These are phyloP conservation scores for Backusella sp. DNA, from an alignment of 192 early-diverging fungal species.

Conservation along the genomic window DNA sequence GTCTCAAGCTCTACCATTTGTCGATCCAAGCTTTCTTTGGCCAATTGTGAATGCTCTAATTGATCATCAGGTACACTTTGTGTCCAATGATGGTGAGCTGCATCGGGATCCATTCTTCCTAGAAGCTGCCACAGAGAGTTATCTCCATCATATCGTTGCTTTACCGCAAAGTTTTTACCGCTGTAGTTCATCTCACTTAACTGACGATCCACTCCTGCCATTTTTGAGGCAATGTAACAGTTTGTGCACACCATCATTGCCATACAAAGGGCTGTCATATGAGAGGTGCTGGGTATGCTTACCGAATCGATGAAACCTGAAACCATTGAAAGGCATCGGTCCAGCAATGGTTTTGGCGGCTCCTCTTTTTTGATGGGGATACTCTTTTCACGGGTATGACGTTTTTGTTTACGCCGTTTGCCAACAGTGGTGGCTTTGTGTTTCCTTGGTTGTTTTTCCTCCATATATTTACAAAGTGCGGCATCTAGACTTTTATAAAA, in stretches of 20 bases:
- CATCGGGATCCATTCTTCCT: constrained; percentile 14
- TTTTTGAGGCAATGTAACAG: constrained; percentile 18
- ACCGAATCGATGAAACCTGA: not conserved
- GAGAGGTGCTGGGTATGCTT: not conserved
- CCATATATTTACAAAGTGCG: constrained; percentile 45
- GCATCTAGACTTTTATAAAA: constrained; percentile 45
- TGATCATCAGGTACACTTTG: not conserved
- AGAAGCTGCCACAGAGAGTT: constrained; percentile 3
- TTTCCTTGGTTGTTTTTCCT: constrained; percentile 25
- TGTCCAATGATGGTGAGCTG: not conserved
- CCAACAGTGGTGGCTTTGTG: not conserved
- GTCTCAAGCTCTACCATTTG: constrained; percentile 22
- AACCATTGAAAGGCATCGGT: not conserved
- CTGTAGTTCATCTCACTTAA: not conserved
- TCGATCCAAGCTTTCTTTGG: constrained; percentile 14
- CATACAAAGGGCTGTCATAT: constrained; percentile 18
- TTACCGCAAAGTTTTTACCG: not conserved
- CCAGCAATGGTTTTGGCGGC: not conserved
- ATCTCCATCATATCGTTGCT: not conserved
- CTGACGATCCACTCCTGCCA: constrained; percentile 9
- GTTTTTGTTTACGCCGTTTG: not conserved
- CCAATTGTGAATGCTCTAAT: not conserved
- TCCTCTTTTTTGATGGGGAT: not conserved
- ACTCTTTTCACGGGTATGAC: not conserved
- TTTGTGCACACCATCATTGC: constrained; percentile 13